Evolutionary conservation across 2,329 filamentous ascomycete species (phyloP), one percentile per base, ranked within the genome.

Genomic region (Diaporthe aspalathi): DNA sequence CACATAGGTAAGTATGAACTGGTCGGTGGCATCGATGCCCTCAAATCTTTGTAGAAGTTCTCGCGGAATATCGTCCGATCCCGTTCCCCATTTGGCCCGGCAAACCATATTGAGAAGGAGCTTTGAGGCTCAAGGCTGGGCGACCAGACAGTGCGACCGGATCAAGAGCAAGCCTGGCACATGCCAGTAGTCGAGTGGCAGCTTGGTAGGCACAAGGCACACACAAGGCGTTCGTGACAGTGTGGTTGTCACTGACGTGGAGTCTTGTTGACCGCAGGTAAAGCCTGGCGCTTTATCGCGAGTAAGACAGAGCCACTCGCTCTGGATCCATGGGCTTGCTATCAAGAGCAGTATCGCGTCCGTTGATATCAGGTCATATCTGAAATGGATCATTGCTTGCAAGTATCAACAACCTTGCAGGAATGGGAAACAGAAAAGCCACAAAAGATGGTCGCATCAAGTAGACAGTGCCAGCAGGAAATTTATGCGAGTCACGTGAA

Each of bases 401-500:
- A n/a, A n/a, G n/a, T n/a, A n/a, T n/a, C n/a, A n/a, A n/a, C n/a
- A n/a, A n/a, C n/a, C n/a, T n/a, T n/a, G n/a, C n/a, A n/a, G n/a
- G n/a, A n/a, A n/a, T n/a, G n/a, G n/a, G 20, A 35, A 35, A 20
- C 27, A n/a, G 14, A 47, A 27, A 63, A 63, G 24, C 20, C 20
- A n/a, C 24, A 22, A 43, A 9, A 35, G 45, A 29, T 0, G 8
- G 17, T 20, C 22, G 22, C 20, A 7, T 5, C 14, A 35, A 27
- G 24, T 6, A 22, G 40, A 27, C 20, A 17, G 32, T 24, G 54
- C 35, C 32, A 14, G 7, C 40, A n/a, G 24, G 4, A 32, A 14
- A 29, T n/a, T 11, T 32, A 22, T 32, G 7, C 43, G 43, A 24
- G 60, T 63, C 60, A 63, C 60, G 60, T 63, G 60, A 38, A 63